A percentile compares a stretch with the other conserved stretches of the same genome.
These are phyloP conservation scores for Blastobotrys petasosporus DNA, from an alignment of 1,139 yeast genomes.

Conservation along the genomic window DNA sequence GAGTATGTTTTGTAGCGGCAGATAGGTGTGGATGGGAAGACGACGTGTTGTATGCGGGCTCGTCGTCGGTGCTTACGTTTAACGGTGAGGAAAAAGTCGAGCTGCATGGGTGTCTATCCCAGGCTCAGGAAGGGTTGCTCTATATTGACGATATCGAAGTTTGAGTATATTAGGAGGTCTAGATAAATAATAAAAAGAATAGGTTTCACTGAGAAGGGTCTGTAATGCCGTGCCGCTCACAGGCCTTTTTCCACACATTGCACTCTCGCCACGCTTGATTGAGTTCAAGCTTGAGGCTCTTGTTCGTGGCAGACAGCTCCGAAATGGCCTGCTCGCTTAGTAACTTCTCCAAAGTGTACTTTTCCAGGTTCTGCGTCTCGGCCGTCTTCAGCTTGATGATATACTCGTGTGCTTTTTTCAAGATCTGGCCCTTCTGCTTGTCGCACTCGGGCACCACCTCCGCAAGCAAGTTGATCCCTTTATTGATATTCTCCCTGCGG, in stretches of 20 bases:
- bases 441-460: constrained; percentile 81
- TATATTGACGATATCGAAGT: constrained; percentile 14
- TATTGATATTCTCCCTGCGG: constrained; percentile 86
- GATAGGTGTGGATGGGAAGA: constrained; percentile 75
- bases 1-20: constrained; percentile 44
- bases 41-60: constrained; percentile 66
- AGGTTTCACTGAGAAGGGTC: background rate
- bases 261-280: constrained; percentile 91
- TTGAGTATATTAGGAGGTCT: background rate
- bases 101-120: constrained; percentile 24
- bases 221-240: constrained; percentile 14
- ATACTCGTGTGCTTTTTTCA: constrained; percentile 82
- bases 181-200: background rate
- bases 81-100: constrained; percentile 13
- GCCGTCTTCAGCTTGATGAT: constrained; percentile 83
- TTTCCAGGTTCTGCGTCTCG: constrained; percentile 81
- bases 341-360: constrained; percentile 89
- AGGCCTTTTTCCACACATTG: constrained; percentile 64
- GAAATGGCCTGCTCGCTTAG: constrained; percentile 86
- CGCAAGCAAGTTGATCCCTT: constrained; percentile 81
- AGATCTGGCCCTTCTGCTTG: constrained; percentile 84
- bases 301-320: constrained; percentile 71
- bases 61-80: constrained; percentile 36
- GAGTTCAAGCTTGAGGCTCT: constrained; percentile 69
- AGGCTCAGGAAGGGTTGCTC: constrained; percentile 21